These are phyloP conservation scores for Sporothrix variecibatus DNA, from an alignment of 2,329 filamentous ascomycete species.

Conservation along the genomic window DNA sequence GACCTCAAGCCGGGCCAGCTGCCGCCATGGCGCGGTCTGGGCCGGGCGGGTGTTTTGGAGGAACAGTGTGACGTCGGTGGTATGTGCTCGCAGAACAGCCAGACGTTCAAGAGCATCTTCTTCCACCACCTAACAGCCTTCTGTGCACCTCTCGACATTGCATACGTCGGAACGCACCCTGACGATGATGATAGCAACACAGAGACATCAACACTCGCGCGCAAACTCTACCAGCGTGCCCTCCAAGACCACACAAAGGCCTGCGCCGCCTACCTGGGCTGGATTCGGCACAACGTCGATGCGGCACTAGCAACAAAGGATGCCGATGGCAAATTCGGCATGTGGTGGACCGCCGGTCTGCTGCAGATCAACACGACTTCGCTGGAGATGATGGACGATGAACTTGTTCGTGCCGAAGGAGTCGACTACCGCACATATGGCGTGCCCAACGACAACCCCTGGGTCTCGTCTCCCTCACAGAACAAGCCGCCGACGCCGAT, in stretches of 20 bases:
- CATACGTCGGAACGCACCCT: constrained; percentile 32
- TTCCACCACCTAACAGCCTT: constrained; percentile 85
- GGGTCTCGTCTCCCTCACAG: constrained; percentile 25
- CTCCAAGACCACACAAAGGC: constrained; percentile 52
- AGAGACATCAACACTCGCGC: background rate
- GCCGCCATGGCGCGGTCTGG: constrained; percentile 71
- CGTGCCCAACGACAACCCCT: constrained; percentile 34
- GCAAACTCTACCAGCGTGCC: constrained; percentile 11
- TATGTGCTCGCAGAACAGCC: constrained; percentile 76
- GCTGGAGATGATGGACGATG: background rate
- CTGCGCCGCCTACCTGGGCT: constrained; percentile 68
- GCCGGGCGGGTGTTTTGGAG: constrained; percentile 77
- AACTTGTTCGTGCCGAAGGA: background rate
- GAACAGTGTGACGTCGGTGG: constrained; percentile 77
- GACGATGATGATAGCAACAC: background rate
- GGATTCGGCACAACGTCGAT: constrained; percentile 76
- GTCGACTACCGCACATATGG: constrained; percentile 33
- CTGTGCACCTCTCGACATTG: constrained; percentile 62
- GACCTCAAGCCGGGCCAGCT: constrained; percentile 41
- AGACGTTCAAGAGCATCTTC: constrained; percentile 94
- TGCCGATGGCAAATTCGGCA: constrained; percentile 70
- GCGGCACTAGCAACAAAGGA: constrained; percentile 74
- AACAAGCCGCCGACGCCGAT: background rate
- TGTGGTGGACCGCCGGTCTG: constrained; percentile 76
- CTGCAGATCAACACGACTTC: constrained; percentile 35